A percentile compares a stretch with the other conserved stretches of the same genome.
These are phyloP conservation scores for Trebouxia sp. DNA, from an alignment of 139 green algal species.

Conservation along the genomic window DNA sequence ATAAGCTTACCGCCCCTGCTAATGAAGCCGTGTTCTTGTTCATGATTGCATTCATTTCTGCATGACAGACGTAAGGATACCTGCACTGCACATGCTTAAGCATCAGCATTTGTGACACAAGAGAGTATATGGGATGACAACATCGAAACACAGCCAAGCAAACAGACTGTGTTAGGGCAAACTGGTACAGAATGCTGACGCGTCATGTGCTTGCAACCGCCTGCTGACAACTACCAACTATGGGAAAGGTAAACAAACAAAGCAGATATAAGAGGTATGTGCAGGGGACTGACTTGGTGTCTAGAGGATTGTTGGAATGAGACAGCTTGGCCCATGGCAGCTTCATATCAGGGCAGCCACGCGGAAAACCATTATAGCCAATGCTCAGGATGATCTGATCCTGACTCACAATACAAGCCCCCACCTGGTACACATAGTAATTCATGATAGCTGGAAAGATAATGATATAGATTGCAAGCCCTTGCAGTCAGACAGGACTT, in stretches of 20 bases:
- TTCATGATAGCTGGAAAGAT: neutral
- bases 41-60: conserved; percentile 97
- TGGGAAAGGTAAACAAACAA: neutral
- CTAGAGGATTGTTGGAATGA: conserved; percentile 58
- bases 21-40: conserved; percentile 90
- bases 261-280: conserved; percentile 76
- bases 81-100: too few species aligned
- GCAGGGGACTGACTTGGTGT: conserved; percentile 92
- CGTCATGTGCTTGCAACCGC: too few species aligned
- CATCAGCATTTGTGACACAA: too few species aligned
- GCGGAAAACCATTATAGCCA: conserved; percentile 99
- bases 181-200: conserved; percentile 18
- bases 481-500: neutral
- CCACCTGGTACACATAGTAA: conserved; percentile 62
- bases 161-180: too few species aligned
- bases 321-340: conserved; percentile 90
- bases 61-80: conserved; percentile 92
- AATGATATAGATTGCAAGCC: neutral
- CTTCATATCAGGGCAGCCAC: conserved; percentile 84
- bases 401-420: conserved; percentile 81
- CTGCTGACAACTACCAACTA: too few species aligned
- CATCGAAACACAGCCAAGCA: too few species aligned
- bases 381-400: conserved; percentile 97
- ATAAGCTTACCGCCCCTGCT: conserved; percentile 49
- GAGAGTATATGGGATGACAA: too few species aligned